A percentile compares a stretch with the other conserved stretches of the same genome.
Evolutionary conservation across 805 yeast species (phyloP).

Genomic region (Candida awuae): DNA sequence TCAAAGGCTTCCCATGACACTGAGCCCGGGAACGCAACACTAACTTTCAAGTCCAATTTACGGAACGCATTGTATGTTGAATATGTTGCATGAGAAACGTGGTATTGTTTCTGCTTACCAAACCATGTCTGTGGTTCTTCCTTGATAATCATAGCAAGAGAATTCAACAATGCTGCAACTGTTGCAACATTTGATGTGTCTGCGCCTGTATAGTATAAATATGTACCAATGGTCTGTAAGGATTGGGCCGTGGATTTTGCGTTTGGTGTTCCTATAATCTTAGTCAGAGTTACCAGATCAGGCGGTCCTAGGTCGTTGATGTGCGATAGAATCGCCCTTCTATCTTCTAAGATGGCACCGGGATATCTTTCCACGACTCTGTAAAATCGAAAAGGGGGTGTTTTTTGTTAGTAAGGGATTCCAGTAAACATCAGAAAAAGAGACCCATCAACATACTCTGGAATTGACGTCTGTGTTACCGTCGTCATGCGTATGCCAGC

Average conservation of each 20-base stretch:
- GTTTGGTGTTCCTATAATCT: constrained; percentile 20
- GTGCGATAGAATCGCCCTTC: constrained; percentile 50
- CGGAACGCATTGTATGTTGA: constrained; percentile 57
- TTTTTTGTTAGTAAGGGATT: neutral
- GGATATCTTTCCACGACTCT: constrained; percentile 46
- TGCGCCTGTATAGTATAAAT: constrained; percentile 64
- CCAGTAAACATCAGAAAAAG: no score
- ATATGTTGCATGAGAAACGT: constrained; percentile 63
- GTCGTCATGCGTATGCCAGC: constrained; percentile 8
- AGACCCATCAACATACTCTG: constrained; percentile 55
- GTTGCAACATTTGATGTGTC: constrained; percentile 72
- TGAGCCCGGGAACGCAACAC: constrained; percentile 69
- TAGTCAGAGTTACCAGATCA: constrained; percentile 48
- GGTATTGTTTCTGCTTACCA: constrained; percentile 63
- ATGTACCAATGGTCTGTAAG: constrained; percentile 49
- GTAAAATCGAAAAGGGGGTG: neutral
- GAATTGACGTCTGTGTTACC: constrained; percentile 54
- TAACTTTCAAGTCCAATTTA: constrained; percentile 60
- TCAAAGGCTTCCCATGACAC: constrained; percentile 49
- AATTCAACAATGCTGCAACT: constrained; percentile 66
- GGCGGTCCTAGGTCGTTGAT: constrained; percentile 69
- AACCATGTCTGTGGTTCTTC: constrained; percentile 70
- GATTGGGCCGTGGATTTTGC: constrained; percentile 27
- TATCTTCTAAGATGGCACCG: constrained; percentile 49
- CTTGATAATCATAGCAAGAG: constrained; percentile 54